phyloP scores from a whole-genome alignment of 2,329 filamentous ascomycete genomes.

The Penicillium freii region DNA sequence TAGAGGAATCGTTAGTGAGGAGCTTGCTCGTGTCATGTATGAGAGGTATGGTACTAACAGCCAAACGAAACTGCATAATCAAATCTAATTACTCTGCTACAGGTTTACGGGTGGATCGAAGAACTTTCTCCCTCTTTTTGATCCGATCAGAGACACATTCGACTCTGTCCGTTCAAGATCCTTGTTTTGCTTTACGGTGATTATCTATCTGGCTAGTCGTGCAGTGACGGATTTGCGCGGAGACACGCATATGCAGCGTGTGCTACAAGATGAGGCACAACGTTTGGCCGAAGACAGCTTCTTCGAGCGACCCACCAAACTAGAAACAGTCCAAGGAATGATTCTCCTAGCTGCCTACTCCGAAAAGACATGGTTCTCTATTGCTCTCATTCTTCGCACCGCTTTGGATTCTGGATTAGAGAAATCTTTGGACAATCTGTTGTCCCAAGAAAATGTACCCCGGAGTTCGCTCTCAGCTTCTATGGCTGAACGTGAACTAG shows the following conservation, averaged over 20 bases:
- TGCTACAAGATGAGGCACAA: constrained; percentile 38
- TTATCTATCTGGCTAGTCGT: constrained; percentile 37
- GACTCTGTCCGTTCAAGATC: constrained; percentile 38
- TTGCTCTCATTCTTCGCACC: constrained; percentile 36
- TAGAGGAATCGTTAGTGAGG: constrained; percentile 35
- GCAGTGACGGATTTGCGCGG: constrained; percentile 33
- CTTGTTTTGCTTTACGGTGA: constrained; percentile 37
- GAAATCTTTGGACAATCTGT: constrained; percentile 34
- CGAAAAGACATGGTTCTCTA: constrained; percentile 40
- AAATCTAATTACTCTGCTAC: background rate
- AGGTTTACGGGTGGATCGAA: constrained; percentile 36
- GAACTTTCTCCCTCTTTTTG: constrained; percentile 35
- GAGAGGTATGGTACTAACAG: constrained; percentile 27
- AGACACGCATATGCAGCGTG: constrained; percentile 35
- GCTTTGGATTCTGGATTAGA: constrained; percentile 37
- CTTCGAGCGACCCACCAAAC: constrained; percentile 37
- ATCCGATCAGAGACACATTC: constrained; percentile 38
- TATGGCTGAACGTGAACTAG: constrained; percentile 35
- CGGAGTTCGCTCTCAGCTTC: constrained; percentile 36
- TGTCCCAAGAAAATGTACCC: constrained; percentile 32
- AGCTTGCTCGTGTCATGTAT: constrained; percentile 35
- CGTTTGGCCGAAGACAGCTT: constrained; percentile 38
- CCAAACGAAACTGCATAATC: background rate
- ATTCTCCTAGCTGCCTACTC: constrained; percentile 38
- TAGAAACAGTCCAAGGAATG: constrained; percentile 40